Evolutionary conservation across 768 basidiomycete genomes (phyloP).

Genomic region (Sistotremastrum niveocremeum): DNA sequence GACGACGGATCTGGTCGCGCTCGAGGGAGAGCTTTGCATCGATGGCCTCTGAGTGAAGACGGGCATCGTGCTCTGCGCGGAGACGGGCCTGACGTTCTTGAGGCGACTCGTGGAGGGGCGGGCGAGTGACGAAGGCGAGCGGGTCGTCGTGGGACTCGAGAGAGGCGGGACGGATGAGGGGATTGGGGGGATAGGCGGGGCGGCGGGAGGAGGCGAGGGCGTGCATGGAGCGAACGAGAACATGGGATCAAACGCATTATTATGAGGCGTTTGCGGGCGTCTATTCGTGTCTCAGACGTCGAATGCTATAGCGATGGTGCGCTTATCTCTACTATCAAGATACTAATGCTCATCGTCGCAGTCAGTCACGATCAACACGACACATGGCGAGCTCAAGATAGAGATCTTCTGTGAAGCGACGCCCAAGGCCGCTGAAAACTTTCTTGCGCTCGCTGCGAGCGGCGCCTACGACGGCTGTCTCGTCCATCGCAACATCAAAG

Average conservation of each 20-base stretch:
- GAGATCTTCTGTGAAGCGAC: conserved; percentile 97
- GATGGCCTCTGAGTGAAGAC: conserved; percentile 64
- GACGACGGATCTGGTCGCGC: conserved; percentile 47
- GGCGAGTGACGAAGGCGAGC: conserved; percentile 50
- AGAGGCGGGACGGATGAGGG: conserved; percentile 51
- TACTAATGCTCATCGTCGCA: conserved; percentile 13
- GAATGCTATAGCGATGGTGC: too few relatives aligned
- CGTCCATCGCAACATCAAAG: conserved; percentile 91
- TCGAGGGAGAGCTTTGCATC: conserved; percentile 69
- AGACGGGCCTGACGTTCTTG: conserved; percentile 48
- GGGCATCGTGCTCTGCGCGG: conserved; percentile 56
- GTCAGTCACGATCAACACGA: conserved; percentile 93
- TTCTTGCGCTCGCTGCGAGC: conserved; percentile 85
- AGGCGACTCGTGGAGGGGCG: conserved; percentile 53
- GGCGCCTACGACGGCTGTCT: conserved; percentile 73
- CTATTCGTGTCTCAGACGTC: too few relatives aligned
- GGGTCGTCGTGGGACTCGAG: conserved; percentile 69
- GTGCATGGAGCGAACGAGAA: conserved; percentile 8
- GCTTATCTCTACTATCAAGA: too few relatives aligned
- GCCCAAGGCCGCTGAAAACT: conserved; percentile 96
- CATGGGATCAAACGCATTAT: conserved; percentile 3
- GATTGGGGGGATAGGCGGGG: conserved; percentile 24
- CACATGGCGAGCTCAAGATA: conserved; percentile 92
- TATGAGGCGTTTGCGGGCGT: too few relatives aligned
- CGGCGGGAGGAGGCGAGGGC: conserved; percentile 4